Percentiles rank a stretch among this genome's conserved stretches.
Conservation (phyloP, 805 yeast species). For the Saccharomycopsis vini region DNA sequence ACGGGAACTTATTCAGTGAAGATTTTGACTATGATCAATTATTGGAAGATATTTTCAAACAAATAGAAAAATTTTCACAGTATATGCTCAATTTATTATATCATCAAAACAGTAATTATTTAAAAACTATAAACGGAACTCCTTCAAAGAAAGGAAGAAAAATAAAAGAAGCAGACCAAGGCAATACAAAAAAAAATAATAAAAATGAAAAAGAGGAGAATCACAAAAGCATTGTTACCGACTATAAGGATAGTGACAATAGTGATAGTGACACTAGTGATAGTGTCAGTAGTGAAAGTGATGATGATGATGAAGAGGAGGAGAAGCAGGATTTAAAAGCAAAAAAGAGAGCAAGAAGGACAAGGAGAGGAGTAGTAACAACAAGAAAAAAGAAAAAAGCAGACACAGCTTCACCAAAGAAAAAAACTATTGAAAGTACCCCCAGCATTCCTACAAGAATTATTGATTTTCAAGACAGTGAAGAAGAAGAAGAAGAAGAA, state of each 20-base stretch:
- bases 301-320: conserved; percentile 21
- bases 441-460: conserved; percentile 14
- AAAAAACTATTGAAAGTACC: conserved; percentile 1
- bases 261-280: conserved; percentile 2
- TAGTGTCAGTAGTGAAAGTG: not conserved
- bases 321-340: conserved; percentile 22
- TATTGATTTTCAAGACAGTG: conserved; percentile 18
- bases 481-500: not conserved
- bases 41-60: conserved; percentile 21
- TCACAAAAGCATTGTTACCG: not conserved
- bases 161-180: not conserved
- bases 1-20: conserved; percentile 29
- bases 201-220: conserved; percentile 8
- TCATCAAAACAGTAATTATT: not conserved
- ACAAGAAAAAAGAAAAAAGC: not conserved
- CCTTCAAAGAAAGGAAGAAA: not conserved
- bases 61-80: conserved; percentile 28
- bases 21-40: conserved; percentile 33
- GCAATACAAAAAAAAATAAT: not conserved
- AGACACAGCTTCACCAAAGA: not conserved
- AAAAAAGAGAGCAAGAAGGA: not conserved
- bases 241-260: conserved; percentile 15
- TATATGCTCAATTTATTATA: conserved; percentile 20
- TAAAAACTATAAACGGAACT: not conserved
- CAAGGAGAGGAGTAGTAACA: not conserved